phyloP scores from a whole-genome alignment of 441 rosid genomes.

The Heliophila coronopifolia region DNA sequence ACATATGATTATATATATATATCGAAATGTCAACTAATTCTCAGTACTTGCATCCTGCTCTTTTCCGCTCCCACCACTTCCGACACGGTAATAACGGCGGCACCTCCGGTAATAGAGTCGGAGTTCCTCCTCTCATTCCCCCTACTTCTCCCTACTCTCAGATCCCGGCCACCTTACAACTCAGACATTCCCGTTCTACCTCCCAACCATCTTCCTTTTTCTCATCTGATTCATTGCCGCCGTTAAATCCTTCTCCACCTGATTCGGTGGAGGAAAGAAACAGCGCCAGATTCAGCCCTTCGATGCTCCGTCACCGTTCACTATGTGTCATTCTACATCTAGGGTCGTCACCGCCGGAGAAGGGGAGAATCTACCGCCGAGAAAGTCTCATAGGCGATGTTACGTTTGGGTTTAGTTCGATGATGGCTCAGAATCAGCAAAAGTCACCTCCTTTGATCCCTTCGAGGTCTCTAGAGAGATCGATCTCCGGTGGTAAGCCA shows the following conservation, averaged over 20 bases:
- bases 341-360: slow-evolving; percentile 29
- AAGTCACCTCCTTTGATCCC: slow-evolving; percentile 44
- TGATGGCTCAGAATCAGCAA: slow-evolving; percentile 25
- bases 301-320: slow-evolving; percentile 63
- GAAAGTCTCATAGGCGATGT: slow-evolving; percentile 80
- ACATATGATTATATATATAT: too few relatives aligned
- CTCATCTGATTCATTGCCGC: slow-evolving; percentile 64
- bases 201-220: slow-evolving; percentile 74
- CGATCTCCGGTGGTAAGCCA: slow-evolving; percentile 44
- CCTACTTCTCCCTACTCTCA: slow-evolving; percentile 82
- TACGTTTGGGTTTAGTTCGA: slow-evolving; percentile 63
- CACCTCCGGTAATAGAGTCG: too few relatives aligned
- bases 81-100: too few relatives aligned
- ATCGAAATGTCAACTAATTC: too few relatives aligned
- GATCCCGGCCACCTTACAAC: slow-evolving; percentile 63
- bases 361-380: slow-evolving; percentile 63
- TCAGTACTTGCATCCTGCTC: slow-evolving; percentile 46
- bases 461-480: slow-evolving; percentile 35
- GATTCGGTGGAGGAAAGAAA: slow-evolving; percentile 65
- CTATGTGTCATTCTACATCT: slow-evolving; percentile 28
- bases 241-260: slow-evolving; percentile 54
- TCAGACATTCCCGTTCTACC: slow-evolving; percentile 73
- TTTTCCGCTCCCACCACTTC: slow-evolving; percentile 43
- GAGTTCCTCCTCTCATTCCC: slow-evolving; percentile 79
- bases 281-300: slow-evolving; percentile 35